Evolutionary conservation across 2,329 filamentous ascomycete species (phyloP).

Genomic region (Trichophyton rubrum): DNA sequence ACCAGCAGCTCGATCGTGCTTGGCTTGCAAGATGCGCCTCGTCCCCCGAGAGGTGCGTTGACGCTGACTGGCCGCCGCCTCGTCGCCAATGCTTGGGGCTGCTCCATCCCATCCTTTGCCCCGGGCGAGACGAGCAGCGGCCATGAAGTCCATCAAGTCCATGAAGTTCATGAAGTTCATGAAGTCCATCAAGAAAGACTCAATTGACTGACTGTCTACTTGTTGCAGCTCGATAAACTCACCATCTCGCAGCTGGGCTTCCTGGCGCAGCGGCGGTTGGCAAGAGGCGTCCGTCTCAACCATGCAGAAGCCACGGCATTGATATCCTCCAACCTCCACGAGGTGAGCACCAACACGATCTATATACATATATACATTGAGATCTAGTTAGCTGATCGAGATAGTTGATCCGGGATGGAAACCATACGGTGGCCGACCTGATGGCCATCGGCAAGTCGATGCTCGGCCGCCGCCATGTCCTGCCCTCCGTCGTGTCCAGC

Average conservation of each 20-base stretch:
- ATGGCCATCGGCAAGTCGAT: constrained; percentile 86
- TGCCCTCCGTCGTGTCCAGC: constrained; percentile 66
- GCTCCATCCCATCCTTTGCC: constrained; percentile 1
- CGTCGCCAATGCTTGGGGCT: constrained; percentile 15
- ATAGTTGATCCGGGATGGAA: constrained; percentile 85
- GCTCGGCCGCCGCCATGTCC: constrained; percentile 83
- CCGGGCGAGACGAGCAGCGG: not conserved
- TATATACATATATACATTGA: too few relatives aligned
- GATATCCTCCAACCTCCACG: constrained; percentile 81
- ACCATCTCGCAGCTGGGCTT: constrained; percentile 78
- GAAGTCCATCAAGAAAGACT: too few relatives aligned
- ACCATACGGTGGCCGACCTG: constrained; percentile 80
- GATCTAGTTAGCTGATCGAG: too few relatives aligned
- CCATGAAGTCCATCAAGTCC: too few relatives aligned
- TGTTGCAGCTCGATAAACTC: constrained; percentile 77
- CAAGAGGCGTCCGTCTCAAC: constrained; percentile 77
- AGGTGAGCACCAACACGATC: constrained; percentile 37
- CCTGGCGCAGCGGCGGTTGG: constrained; percentile 76
- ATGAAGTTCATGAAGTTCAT: too few relatives aligned
- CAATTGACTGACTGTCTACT: not conserved
- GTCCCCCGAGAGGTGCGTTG: constrained; percentile 34
- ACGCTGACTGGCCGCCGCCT: constrained; percentile 29
- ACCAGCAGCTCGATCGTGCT: not conserved
- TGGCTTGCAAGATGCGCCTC: constrained; percentile 30
- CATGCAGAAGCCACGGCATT: constrained; percentile 59